phyloP scores from a whole-genome alignment of 371 early-diverging fungal genomes.

The Apophysomyces sp. region DNA sequence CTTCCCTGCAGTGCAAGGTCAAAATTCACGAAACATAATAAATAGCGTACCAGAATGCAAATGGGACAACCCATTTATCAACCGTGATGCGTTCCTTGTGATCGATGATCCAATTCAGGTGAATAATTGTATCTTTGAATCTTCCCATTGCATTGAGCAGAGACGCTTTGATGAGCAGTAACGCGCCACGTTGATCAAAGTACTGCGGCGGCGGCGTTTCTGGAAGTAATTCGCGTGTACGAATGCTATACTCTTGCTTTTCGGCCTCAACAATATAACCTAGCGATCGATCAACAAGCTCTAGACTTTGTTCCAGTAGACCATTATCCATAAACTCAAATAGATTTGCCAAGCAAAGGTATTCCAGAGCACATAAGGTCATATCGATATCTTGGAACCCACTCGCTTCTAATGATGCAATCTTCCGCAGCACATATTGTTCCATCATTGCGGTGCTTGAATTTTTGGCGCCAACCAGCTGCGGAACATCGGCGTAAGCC shows the following conservation, averaged over 20 bases:
- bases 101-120: conserved; percentile 63
- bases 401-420: conserved; percentile 50
- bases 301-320: conserved; percentile 36
- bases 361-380: conserved; percentile 58
- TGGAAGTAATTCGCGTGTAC: conserved; percentile 42
- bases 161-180: conserved; percentile 41
- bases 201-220: conserved; percentile 46
- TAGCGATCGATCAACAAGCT: conserved; percentile 39
- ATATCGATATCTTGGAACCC: conserved; percentile 55
- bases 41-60: conserved; percentile 53
- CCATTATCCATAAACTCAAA: conserved; percentile 57
- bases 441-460: conserved; percentile 51
- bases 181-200: conserved; percentile 43
- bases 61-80: conserved; percentile 63
- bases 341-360: conserved; percentile 56
- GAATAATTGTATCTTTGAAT: conserved; percentile 40
- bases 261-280: conserved; percentile 38
- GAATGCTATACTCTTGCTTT: conserved; percentile 43
- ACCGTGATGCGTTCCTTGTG: conserved; percentile 44
- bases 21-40: not conserved
- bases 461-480: conserved; percentile 41
- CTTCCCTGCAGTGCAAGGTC: conserved; percentile 29
- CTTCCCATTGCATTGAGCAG: conserved; percentile 39
- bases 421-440: conserved; percentile 55
- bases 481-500: conserved; percentile 46